Evolutionary conservation across 306 rosid genomes (phyloP), one percentile per base, ranked within the genome.

Genomic region (Fagus crenata): DNA sequence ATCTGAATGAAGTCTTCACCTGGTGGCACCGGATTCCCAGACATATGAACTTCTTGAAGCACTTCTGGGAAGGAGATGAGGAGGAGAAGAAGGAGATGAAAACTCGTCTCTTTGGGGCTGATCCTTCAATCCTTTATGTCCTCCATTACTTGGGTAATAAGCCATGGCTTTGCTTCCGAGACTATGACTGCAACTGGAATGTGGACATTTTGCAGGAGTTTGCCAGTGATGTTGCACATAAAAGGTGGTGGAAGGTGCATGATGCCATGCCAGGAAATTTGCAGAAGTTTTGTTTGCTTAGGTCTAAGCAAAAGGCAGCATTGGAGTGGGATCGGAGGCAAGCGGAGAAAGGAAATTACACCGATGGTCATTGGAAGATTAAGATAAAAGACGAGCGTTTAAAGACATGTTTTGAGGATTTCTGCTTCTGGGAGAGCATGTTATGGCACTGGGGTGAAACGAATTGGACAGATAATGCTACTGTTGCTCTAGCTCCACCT

Each of bases 1-100:
- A 89, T 80, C 89, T 93, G 43, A 93, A 90, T 69, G 96, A 93
- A 79, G 83, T 93, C 68, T 93, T 86, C 85, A 93, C 98, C 6
- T 89, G 96, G 98, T 93, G 98, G 96, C 98, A 93, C 76, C 80
- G 94, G 79, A 89, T 93, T 78, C 98, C 96, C 2, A 90, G 71
- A 76, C 98, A 89, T 75, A 89, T 90, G 98, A 93, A 93, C 84
- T 93, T 89, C 89, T 87, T 93, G 91, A 93, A 93, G 84, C 96
- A 93, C 73, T 85, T 90, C 58, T 93, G 98, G 98, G 94, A 89
- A 86, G 93, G 96, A 11, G 96, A 93, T 35, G 93, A 86, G 74
- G 88, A 76, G 43, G 89, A 87, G 87, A 86, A 82, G 67, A 93
- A 88, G 72, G 78, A 53, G 69, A 85, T 49, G 86, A 93, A 93